These are phyloP conservation scores for Trichoderma afroharzianum DNA, from an alignment of 2,329 filamentous ascomycete species.

Conservation along the genomic window DNA sequence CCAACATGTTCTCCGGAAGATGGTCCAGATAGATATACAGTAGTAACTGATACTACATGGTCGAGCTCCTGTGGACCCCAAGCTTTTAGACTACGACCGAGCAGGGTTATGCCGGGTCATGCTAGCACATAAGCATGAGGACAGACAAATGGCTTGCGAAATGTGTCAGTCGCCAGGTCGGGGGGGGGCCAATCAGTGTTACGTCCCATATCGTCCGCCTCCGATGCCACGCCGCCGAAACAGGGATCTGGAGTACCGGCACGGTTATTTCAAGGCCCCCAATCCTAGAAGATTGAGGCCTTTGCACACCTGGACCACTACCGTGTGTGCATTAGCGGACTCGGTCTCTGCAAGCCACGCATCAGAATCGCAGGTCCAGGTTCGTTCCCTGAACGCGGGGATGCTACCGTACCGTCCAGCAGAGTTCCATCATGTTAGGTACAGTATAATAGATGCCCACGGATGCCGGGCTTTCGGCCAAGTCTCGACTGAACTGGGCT, in stretches of 20 bases:
- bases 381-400: not conserved
- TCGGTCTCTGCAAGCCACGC: conserved; percentile 16
- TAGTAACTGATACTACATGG: not conserved
- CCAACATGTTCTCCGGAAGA: not conserved
- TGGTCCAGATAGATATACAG: conserved; percentile 6
- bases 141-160: not conserved
- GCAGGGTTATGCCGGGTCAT: conserved; percentile 2
- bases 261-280: conserved; percentile 2
- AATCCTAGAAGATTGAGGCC: not conserved
- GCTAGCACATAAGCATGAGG: conserved; percentile 9
- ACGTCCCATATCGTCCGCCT: conserved; percentile 1
- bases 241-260: not conserved
- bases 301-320: not conserved
- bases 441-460: not conserved
- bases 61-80: conserved; percentile 13
- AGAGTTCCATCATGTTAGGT: not conserved
- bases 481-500: not conserved
- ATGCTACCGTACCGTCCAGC: not conserved
- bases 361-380: not conserved
- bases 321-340: conserved; percentile 13
- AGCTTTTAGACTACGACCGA: not conserved
- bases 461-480: not conserved
- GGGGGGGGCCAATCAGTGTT: conserved; percentile 1
- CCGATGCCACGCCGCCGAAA: not conserved
- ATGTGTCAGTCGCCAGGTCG: conserved; percentile 4